Evolutionary conservation across 2,329 filamentous ascomycete genomes (phyloP), one percentile per base, ranked within the genome.

Genomic region (Fusarium torulosum): DNA sequence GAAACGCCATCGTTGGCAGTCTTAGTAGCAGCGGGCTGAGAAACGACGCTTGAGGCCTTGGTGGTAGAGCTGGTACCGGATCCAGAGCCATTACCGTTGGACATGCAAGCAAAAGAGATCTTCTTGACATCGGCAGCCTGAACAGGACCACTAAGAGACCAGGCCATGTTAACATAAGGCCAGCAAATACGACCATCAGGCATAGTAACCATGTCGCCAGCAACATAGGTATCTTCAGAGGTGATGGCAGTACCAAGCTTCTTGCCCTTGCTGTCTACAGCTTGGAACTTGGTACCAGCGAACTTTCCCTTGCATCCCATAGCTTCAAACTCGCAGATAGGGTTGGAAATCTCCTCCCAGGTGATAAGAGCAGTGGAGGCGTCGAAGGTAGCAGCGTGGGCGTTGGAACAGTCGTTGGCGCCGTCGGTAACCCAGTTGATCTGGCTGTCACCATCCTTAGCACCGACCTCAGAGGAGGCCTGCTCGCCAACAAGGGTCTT

Each of bases 151-250:
- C 63, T 53, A n/a, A 74, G 72, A 21, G 53, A 71, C 86, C 86
- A 88, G 33, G 78, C 78, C 84, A 86, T 86, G 73, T 79, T 79
- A 53, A 87, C 84, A 64, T 87, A 88, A 25, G 86, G 86, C 86
- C 85, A 90, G 80, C 87, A 89, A 69, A 90, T 80, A 46, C 84
- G 80, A 21, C 84, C 84, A 61, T 87, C 84, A n/a, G 77, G 69
- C 79, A 87, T 84, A 31, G 84, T 87, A 13, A 87, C 86, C 81
- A 89, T 88, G 70, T 90, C 87, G 38, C 87, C 87, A 9, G 86
- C 84, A 44, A 90, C 85, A 69, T 81, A 87, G n/a, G 84, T 82
- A 72, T 88, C 80, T 14, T 75, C 80, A n/a, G 80, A 82, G 53
- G 79, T 80, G 59, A 88, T 70, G 2, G 84, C 76, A 17, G 80